Evolutionary conservation across 1,139 yeast species (phyloP).

Genomic region (Sugiyamaella pinicola): DNA sequence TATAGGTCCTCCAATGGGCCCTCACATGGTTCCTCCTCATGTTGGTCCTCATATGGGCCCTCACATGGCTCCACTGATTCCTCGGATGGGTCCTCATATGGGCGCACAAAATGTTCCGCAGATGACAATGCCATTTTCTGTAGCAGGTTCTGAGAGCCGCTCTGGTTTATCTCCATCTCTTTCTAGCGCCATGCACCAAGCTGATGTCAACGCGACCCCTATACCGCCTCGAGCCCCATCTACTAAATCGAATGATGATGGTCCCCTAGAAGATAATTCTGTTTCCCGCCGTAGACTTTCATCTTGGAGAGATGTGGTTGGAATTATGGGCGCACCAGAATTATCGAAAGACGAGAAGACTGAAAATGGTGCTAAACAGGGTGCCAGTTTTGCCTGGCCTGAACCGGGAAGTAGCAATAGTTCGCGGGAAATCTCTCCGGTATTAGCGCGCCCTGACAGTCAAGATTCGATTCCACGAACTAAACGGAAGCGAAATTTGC

Average conservation of each 20-base stretch:
- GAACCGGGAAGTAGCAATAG: background rate
- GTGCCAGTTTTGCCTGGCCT: background rate
- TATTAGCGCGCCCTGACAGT: background rate
- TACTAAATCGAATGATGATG: background rate
- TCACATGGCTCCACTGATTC: background rate
- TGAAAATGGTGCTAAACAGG: background rate
- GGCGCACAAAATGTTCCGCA: background rate
- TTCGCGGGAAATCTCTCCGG: too few relatives aligned
- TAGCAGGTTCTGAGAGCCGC: background rate
- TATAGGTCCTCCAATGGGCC: background rate
- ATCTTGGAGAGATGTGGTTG: constrained; percentile 21
- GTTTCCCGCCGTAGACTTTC: constrained; percentile 7
- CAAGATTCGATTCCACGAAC: background rate
- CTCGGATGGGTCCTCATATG: constrained; percentile 3
- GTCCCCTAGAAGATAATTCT: background rate
- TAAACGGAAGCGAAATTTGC: background rate
- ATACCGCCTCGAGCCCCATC: background rate
- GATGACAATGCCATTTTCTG: background rate
- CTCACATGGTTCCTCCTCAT: background rate
- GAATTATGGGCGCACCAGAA: constrained; percentile 4
- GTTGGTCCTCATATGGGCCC: constrained; percentile 1
- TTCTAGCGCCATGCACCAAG: background rate
- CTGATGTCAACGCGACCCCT: background rate
- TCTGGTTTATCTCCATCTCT: background rate
- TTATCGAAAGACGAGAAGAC: background rate